Evolutionary conservation across 805 yeast genomes (phyloP), one percentile per base, ranked within the genome.

Genomic region (Cyberlindnera xylosilytica): DNA sequence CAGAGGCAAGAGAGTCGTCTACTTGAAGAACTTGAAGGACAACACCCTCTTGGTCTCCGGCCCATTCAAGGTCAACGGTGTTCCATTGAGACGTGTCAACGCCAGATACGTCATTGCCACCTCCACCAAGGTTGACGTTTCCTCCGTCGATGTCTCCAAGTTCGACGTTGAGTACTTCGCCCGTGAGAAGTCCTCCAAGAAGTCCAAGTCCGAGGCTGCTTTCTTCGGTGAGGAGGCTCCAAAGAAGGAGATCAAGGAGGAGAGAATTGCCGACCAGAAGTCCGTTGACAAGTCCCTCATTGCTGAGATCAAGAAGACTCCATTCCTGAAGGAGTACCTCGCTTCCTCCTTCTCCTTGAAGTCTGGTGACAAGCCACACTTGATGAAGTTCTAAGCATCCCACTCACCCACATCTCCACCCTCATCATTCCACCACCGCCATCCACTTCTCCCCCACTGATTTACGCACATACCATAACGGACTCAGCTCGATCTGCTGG

Each of bases 1-100:
- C 95, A 87, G 99, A 77, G 99, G 99, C 73, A 93, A 91, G 88
- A 90, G 99, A 79, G 99, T 93, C 64, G 97, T 91, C 54, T 86
- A 85, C 86, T 83, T 91, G 72, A 91, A 90, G 84, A 77, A 85
- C 74, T 83, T 93, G 70, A 97, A 89, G 77, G 98, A 93, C 83
- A 87, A 88, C 88, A 91, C 97, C 59, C 79, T 91, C 65, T 86
- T 91, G 69, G 96, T 91, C 56, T 77, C 97, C 51, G 99, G 99
- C 70, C 99, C 99, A 66, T 93, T 91, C 96, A 91, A 93, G 83
- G 87, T 91, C 67, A 91, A 91, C 79, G 99, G 99, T 80, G 99
- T 91, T 60, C 98, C 99, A 72, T 81, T 91, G 73, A 89, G 98
- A 86, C 87, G 97, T 81, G 98, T 91, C 61, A 93, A 91, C 73